Percentiles rank a stretch among this genome's conserved stretches.
Conservation (phyloP, 1,284 basidiomycete genomes). For the Moniliophthora roreri region DNA sequence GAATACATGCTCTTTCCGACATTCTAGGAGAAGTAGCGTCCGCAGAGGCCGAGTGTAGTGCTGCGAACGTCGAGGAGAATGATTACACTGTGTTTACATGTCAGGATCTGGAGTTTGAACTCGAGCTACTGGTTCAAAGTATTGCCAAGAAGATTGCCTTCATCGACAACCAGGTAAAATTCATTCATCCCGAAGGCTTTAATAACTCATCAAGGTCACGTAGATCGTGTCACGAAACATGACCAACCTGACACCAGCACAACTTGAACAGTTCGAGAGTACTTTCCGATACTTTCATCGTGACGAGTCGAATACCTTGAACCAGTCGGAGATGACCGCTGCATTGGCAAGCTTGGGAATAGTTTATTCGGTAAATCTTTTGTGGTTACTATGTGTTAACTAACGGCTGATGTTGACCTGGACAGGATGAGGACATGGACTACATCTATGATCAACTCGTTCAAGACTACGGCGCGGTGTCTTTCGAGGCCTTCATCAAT, state of each 20-base stretch:
- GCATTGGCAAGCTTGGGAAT: slow-evolving; percentile 95
- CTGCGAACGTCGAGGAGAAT: slow-evolving; percentile 97
- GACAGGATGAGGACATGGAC: slow-evolving; percentile 83
- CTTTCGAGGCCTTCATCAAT: slow-evolving; percentile 94
- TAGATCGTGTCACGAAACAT: slow-evolving; percentile 91
- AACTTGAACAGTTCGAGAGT: slow-evolving; percentile 95
- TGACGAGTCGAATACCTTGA: slow-evolving; percentile 88
- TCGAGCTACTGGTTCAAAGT: slow-evolving; percentile 80
- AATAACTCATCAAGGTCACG: slow-evolving; percentile 10
- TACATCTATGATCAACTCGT: slow-evolving; percentile 85
- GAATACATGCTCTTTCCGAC: slow-evolving; percentile 62
- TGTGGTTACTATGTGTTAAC: not conserved
- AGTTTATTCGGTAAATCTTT: slow-evolving; percentile 71
- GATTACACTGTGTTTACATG: slow-evolving; percentile 92
- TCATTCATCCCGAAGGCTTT: not conserved
- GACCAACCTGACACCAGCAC: slow-evolving; percentile 92
- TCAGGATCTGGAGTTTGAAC: slow-evolving; percentile 90
- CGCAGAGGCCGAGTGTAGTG: slow-evolving; percentile 76
- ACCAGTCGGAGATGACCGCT: slow-evolving; percentile 84
- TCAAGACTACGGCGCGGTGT: slow-evolving; percentile 84
- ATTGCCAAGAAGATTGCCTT: slow-evolving; percentile 91
- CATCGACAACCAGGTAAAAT: slow-evolving; percentile 88
- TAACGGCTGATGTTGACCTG: slow-evolving; percentile 11
- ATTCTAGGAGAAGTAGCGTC: slow-evolving; percentile 53
- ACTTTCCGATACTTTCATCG: slow-evolving; percentile 98